Evolutionary conservation across 2,329 filamentous ascomycete genomes (phyloP).

Genomic region (Aureobasidium lini): DNA sequence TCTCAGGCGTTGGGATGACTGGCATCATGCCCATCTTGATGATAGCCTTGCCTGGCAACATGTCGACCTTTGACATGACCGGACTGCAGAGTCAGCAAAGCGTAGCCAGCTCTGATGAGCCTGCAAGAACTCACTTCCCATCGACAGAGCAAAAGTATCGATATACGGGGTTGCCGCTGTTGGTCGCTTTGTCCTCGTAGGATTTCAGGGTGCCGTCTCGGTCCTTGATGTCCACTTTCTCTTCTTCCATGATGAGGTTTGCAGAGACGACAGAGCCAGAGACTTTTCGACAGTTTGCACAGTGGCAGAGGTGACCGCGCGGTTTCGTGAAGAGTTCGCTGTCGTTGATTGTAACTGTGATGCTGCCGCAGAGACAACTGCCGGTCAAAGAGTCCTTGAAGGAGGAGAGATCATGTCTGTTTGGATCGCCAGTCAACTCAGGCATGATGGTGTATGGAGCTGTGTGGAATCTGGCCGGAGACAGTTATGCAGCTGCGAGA

Average conservation of each 20-base stretch:
- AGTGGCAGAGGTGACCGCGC: constrained; percentile 44
- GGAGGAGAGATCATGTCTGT: constrained; percentile 26
- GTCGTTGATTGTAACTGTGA: constrained; percentile 44
- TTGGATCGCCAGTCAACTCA: constrained; percentile 33
- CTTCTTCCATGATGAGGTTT: constrained; percentile 36
- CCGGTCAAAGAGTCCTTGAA: constrained; percentile 32
- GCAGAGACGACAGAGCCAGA: constrained; percentile 36
- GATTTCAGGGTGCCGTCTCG: constrained; percentile 37
- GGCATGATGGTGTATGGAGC: constrained; percentile 19
- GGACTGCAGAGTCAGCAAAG: constrained; percentile 28
- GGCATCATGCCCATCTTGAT: constrained; percentile 47
- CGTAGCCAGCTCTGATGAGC: background rate
- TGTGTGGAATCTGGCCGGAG: background rate
- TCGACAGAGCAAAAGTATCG: constrained; percentile 40
- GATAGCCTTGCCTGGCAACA: constrained; percentile 35
- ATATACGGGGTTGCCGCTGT: constrained; percentile 39
- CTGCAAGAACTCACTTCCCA: constrained; percentile 33
- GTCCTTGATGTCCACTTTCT: constrained; percentile 41
- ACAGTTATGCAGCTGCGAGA: too few relatives aligned
- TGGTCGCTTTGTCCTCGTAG: constrained; percentile 39
- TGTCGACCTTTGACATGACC: constrained; percentile 32
- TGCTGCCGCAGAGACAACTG: constrained; percentile 40
- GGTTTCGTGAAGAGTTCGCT: constrained; percentile 38
- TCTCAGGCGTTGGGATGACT: constrained; percentile 39
- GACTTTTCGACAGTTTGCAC: constrained; percentile 45